A percentile compares a stretch with the other conserved stretches of the same genome.
phyloP scores from a whole-genome alignment of 164 flowering plant genomes.

The Magnolia sinica region DNA sequence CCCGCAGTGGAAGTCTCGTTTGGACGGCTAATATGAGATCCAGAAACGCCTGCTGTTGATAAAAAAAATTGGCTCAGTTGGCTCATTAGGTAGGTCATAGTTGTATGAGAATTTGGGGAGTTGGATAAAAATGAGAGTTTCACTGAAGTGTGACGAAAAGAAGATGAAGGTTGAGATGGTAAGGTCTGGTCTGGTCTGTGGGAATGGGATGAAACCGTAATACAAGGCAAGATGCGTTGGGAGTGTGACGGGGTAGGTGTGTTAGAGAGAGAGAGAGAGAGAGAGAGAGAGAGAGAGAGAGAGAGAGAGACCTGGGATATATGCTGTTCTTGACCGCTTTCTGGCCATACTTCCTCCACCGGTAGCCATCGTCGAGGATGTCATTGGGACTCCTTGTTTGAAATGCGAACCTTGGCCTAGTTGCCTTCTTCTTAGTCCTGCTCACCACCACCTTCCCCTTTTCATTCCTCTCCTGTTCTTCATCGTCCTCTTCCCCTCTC shows the following conservation, averaged over 20 bases:
- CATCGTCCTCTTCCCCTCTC: slow-evolving; percentile 5
- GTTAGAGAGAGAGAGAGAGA: not conserved
- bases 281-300: not conserved
- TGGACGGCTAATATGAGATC: too few relatives aligned
- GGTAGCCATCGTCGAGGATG: slow-evolving; percentile 71
- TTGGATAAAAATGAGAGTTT: not conserved
- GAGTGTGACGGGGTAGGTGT: too few relatives aligned
- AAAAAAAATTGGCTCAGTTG: too few relatives aligned
- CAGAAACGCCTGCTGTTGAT: too few relatives aligned
- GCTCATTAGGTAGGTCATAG: too few relatives aligned
- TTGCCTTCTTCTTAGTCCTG: slow-evolving; percentile 38
- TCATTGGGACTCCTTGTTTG: slow-evolving; percentile 61
- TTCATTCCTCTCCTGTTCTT: slow-evolving; percentile 6
- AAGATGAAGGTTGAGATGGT: not conserved
- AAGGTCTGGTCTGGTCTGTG: not conserved
- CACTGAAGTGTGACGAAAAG: not conserved
- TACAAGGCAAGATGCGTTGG: not conserved
- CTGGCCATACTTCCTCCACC: slow-evolving; percentile 84
- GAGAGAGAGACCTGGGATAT: slow-evolving; percentile 55
- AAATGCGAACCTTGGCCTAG: slow-evolving; percentile 61
- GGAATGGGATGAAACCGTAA: too few relatives aligned
- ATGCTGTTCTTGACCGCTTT: slow-evolving; percentile 69
- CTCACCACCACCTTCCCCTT: slow-evolving; percentile 16
- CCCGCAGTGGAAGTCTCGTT: too few relatives aligned
- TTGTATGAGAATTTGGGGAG: not conserved